Evolutionary conservation across 768 basidiomycete species (phyloP).

Genomic region (Lactarius sp.): DNA sequence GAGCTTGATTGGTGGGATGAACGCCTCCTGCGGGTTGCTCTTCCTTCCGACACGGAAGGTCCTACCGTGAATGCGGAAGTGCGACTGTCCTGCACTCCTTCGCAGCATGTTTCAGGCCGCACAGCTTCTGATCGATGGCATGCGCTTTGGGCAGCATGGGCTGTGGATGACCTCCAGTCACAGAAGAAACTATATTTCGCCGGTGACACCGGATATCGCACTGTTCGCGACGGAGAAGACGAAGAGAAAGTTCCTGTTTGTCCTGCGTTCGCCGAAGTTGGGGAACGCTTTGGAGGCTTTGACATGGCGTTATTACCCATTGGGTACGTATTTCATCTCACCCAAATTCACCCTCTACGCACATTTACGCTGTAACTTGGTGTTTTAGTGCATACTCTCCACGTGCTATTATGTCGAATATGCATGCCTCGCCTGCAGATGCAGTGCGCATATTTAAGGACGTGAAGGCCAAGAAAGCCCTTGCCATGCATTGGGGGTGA

Average conservation of each 20-base stretch:
- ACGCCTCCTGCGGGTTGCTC: conserved; percentile 27
- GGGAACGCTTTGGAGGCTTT: conserved; percentile 54
- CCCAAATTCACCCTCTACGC: background rate
- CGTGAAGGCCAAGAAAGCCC: conserved; percentile 49
- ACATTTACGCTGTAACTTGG: conserved; percentile 6
- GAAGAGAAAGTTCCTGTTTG: conserved; percentile 51
- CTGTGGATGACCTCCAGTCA: conserved; percentile 45
- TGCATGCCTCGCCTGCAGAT: conserved; percentile 65
- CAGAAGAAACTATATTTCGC: conserved; percentile 56
- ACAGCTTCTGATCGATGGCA: conserved; percentile 46
- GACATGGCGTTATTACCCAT: conserved; percentile 70
- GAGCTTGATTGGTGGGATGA: conserved; percentile 52
- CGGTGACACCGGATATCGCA: conserved; percentile 64
- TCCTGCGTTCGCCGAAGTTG: conserved; percentile 71
- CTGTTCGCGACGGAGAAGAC: conserved; percentile 43
- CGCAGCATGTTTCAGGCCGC: conserved; percentile 60
- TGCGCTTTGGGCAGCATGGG: conserved; percentile 66
- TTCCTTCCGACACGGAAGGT: conserved; percentile 25
- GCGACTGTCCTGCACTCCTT: conserved; percentile 56
- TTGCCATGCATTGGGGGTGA: conserved; percentile 72
- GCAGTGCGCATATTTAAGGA: conserved; percentile 65
- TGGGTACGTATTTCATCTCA: conserved; percentile 37
- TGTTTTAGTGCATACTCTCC: conserved; percentile 54
- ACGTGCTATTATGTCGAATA: conserved; percentile 46
- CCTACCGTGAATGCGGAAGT: conserved; percentile 30